A percentile compares a stretch with the other conserved stretches of the same genome.
Evolutionary conservation across 345 rosid species (phyloP).

Genomic region (Citrus mangshanensis): DNA sequence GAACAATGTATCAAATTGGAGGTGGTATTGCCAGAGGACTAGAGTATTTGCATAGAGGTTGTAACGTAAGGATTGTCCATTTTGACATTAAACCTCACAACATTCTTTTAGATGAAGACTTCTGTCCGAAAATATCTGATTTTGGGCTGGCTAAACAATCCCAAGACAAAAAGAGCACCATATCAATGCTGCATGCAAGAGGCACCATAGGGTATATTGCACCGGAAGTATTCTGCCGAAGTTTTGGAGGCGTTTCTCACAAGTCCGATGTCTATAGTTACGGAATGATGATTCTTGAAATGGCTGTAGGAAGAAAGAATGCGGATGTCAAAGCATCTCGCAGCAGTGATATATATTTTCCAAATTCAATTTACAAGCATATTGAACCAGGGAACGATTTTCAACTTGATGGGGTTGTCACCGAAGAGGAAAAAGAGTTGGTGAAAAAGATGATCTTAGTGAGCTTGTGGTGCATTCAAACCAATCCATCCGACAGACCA

Average conservation of each 20-base stretch:
- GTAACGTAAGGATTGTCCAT: constrained; percentile 46
- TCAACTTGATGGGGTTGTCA: not conserved
- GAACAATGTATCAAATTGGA: not conserved
- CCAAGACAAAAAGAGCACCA: constrained; percentile 22
- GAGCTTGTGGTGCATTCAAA: constrained; percentile 46
- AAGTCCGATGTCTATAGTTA: constrained; percentile 11
- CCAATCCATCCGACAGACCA: constrained; percentile 44
- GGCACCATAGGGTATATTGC: constrained; percentile 51
- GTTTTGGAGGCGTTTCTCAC: constrained; percentile 34
- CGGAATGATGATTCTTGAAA: constrained; percentile 2
- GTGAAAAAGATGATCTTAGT: constrained; percentile 31
- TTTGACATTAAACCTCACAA: constrained; percentile 50
- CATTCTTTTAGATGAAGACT: constrained; percentile 31
- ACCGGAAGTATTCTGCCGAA: constrained; percentile 32
- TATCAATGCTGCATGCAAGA: constrained; percentile 30
- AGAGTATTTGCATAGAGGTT: constrained; percentile 48
- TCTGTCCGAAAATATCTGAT: constrained; percentile 43
- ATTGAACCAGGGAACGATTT: not conserved
- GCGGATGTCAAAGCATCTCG: not conserved
- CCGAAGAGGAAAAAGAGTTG: constrained; percentile 4
- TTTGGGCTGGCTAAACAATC: constrained; percentile 52
- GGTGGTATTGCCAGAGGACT: constrained; percentile 44
- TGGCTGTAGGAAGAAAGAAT: not conserved
- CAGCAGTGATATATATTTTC: not conserved
- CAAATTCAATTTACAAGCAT: not conserved